Evolutionary conservation across 1,139 yeast genomes (phyloP).

Genomic region (Blastobotrys apis): DNA sequence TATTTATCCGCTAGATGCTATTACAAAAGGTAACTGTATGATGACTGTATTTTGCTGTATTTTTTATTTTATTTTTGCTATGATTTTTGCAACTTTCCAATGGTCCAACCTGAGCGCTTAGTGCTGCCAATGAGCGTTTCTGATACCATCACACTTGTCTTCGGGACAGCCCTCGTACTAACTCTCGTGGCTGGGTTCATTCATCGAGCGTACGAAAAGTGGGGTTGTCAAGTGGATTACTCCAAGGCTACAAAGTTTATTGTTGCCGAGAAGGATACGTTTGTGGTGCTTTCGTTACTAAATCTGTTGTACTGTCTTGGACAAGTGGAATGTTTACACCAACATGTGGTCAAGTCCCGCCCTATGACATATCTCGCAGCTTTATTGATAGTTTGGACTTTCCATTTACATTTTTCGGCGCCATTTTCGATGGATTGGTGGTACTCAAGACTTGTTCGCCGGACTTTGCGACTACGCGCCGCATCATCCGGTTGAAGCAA

Average conservation of each 20-base stretch:
- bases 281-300: slow-evolving; percentile 2
- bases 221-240: background rate
- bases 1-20: too few species aligned
- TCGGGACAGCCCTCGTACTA: background rate
- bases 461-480: slow-evolving; percentile 4
- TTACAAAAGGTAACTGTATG: too few species aligned
- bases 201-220: background rate
- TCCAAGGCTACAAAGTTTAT: slow-evolving; percentile 9
- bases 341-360: slow-evolving; percentile 3
- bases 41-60: too few species aligned
- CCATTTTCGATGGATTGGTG: slow-evolving; percentile 7
- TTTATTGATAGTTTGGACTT: slow-evolving; percentile 4
- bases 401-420: slow-evolving; percentile 9
- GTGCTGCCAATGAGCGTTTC: too few species aligned
- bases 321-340: slow-evolving; percentile 3
- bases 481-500: slow-evolving; percentile 3
- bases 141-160: background rate
- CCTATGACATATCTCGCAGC: slow-evolving; percentile 3
- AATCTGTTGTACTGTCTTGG: slow-evolving; percentile 3
- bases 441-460: slow-evolving; percentile 10
- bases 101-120: too few species aligned
- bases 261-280: slow-evolving; percentile 4
- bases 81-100: too few species aligned
- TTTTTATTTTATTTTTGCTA: too few species aligned
- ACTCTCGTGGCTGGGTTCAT: background rate